These are phyloP conservation scores for Amanita subjunquillea DNA, from an alignment of 768 basidiomycete genomes.

Conservation along the genomic window DNA sequence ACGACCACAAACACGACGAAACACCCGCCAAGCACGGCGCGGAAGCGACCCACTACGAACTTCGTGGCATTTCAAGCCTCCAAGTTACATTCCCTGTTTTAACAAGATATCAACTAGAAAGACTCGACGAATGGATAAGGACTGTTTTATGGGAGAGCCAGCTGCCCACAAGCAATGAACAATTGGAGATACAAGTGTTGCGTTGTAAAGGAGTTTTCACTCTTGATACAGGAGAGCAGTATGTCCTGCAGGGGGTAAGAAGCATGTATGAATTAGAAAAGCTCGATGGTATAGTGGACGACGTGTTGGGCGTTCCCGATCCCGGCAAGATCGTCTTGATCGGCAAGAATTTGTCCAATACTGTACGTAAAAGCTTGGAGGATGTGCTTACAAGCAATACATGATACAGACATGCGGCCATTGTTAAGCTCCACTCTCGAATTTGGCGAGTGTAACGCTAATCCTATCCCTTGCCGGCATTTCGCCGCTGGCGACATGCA, in stretches of 20 bases:
- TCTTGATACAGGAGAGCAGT: conserved; percentile 40
- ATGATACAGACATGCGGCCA: not conserved
- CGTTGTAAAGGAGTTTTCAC: conserved; percentile 83
- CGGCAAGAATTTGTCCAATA: conserved; percentile 63
- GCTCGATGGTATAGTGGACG: conserved; percentile 23
- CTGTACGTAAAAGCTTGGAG: conserved; percentile 45
- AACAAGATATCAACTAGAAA: conserved; percentile 30
- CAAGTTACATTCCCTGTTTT: conserved; percentile 62
- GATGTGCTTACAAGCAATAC: conserved; percentile 13
- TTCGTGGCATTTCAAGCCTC: conserved; percentile 77
- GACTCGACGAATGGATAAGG: conserved; percentile 75
- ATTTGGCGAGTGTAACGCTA: conserved; percentile 21
- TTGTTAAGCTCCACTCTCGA: conserved; percentile 11
- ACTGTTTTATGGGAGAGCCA: conserved; percentile 71
- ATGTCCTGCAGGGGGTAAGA: conserved; percentile 86
- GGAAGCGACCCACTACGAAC: conserved; percentile 49
- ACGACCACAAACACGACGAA: not conserved
- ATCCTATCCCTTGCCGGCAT: conserved; percentile 21
- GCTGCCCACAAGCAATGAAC: conserved; percentile 23
- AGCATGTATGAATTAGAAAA: conserved; percentile 75
- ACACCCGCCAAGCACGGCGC: conserved; percentile 13
- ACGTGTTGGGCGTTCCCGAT: conserved; percentile 41
- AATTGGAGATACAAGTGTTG: conserved; percentile 47
- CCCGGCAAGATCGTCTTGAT: conserved; percentile 81
- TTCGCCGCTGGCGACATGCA: conserved; percentile 24